Percentiles rank a stretch among this genome's conserved stretches.
These are phyloP conservation scores for Arachnomyces sp. DNA, from an alignment of 2,329 filamentous ascomycete species.

Conservation along the genomic window DNA sequence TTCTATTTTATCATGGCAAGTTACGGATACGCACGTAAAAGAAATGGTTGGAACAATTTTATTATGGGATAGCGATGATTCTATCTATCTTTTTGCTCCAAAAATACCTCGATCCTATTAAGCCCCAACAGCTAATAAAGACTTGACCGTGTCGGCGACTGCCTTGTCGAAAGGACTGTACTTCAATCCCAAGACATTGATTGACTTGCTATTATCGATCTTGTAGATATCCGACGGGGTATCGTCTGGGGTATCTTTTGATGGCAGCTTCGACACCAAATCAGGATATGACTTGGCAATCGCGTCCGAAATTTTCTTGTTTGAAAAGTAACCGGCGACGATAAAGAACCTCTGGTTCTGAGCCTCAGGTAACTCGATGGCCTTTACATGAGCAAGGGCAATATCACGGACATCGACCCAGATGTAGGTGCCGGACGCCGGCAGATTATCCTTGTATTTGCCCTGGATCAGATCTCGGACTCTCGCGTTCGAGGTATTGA, in stretches of 20 bases:
- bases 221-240: conserved; percentile 23
- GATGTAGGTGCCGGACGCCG: conserved; percentile 51
- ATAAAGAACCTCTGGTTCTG: conserved; percentile 41
- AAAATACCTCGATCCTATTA: conserved; percentile 9
- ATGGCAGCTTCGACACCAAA: conserved; percentile 33
- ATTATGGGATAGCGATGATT: too few relatives aligned
- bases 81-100: conserved; percentile 6
- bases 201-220: conserved; percentile 34
- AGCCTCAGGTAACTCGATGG: conserved; percentile 40
- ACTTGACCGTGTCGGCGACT: conserved; percentile 31
- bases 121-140: conserved; percentile 25
- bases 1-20: too few relatives aligned
- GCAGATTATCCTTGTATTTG: conserved; percentile 50
- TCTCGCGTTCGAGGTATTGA: conserved; percentile 68
- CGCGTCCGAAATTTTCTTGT: conserved; percentile 35
- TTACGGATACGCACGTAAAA: too few relatives aligned
- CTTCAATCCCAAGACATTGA: conserved; percentile 33
- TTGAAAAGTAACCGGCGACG: conserved; percentile 33
- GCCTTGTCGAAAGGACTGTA: conserved; percentile 33
- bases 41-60: too few relatives aligned
- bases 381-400: conserved; percentile 41
- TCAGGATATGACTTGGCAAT: conserved; percentile 38
- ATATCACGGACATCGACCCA: conserved; percentile 50
- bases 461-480: conserved; percentile 59
- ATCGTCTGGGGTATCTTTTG: conserved; percentile 25